These are phyloP conservation scores for Cladophialophora bantiana DNA, from an alignment of 2,329 filamentous ascomycete species.

Conservation along the genomic window DNA sequence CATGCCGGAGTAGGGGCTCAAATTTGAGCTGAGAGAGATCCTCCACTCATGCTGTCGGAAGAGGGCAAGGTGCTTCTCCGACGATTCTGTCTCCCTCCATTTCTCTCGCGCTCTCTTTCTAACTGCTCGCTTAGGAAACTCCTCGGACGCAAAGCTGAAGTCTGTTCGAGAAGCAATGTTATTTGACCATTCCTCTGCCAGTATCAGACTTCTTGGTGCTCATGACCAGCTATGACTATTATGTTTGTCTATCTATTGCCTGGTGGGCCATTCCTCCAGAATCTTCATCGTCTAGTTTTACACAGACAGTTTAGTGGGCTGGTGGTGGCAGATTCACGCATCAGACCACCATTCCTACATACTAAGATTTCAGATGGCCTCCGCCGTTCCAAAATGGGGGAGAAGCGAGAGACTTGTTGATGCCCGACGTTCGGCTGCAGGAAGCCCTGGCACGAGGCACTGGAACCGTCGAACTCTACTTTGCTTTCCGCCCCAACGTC, in stretches of 20 bases:
- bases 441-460: not conserved
- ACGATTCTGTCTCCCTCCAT: not conserved
- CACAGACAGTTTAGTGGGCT: constrained; percentile 3
- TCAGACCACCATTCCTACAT: not conserved
- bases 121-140: constrained; percentile 1
- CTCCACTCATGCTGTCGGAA: not conserved
- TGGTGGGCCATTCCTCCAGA: not conserved
- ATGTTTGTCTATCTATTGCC: not conserved
- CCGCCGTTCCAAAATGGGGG: not conserved
- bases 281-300: not conserved
- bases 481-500: not conserved
- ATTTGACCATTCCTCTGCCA: not conserved
- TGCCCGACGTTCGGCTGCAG: constrained; percentile 4
- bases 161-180: not conserved
- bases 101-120: not conserved
- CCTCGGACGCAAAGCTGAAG: not conserved
- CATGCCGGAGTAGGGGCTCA: not conserved
- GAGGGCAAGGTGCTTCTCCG: not conserved
- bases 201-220: not conserved
- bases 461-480: not conserved
- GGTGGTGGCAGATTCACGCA: not conserved
- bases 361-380: not conserved
- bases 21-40: not conserved
- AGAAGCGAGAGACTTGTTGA: constrained; percentile 2
- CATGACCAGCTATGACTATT: not conserved